Base-by-base conservation (phyloP, 2,329 filamentous ascomycete species). In the Capronia epimyces region DNA sequence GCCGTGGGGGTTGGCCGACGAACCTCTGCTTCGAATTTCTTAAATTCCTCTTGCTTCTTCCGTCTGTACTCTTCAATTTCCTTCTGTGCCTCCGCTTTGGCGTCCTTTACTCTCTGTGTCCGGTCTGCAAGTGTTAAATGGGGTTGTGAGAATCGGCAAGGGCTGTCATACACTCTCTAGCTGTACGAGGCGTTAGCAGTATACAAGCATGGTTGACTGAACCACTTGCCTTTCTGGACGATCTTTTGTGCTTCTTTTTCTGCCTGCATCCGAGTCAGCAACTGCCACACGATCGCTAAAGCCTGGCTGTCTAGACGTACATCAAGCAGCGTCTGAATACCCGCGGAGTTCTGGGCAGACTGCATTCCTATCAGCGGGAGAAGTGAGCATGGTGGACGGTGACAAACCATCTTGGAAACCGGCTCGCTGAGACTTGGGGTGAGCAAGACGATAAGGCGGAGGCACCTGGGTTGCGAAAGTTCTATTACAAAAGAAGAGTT, bases 241-340 rank as follows among this genome's bases (percentile, higher is more conserved):
- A 98, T 98, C 81, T 96, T 96, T 75, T 95, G 91, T 56, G 93
- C 93, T 72, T 97, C 91, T 73, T 89, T 86, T 81, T 98, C 93
- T 64, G 93, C 90, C 91, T 97, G 62, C 3, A 6, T 13, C 46
- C 52, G 10, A 47, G 44, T 46, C 21, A 56, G 48, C 34, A 18
- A 29, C 24, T n/a, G n/a, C n/a, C 16, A 37, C 5, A 18, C 21
- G 41, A 6, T 2, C 6, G 25, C 10, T 5, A 13, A 32, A 36
- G n/a, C 42, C 25, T 9, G 34, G 7, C 9, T 16, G n/a, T 16
- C 18, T 7, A 10, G 55, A 68, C 86, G 66, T 86, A 98, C 93
- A 75, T 97, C 93, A 75, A 98, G 89, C 67, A 98, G 84, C 68
- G 91, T 97, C 75, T 97, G 91, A 70, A 98, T 98, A 72, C 93